Percentiles rank a stretch among this genome's conserved stretches.
Evolutionary conservation across 2,329 filamentous ascomycete species (phyloP).

Genomic region (Pseudocercospora musae): DNA sequence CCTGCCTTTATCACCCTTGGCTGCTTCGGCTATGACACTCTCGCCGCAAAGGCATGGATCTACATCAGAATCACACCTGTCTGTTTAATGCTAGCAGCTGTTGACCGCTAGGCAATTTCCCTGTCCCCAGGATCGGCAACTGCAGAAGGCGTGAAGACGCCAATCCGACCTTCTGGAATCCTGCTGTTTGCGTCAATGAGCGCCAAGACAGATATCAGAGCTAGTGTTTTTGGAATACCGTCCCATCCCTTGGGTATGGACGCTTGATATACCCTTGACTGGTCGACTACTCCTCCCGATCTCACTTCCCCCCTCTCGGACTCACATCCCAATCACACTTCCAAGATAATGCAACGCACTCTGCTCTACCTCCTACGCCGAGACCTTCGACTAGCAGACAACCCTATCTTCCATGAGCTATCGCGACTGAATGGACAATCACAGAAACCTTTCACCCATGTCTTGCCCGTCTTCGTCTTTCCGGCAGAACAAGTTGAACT

Average conservation of each 20-base stretch:
- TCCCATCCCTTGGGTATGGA: not conserved
- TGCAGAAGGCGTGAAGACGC: constrained; percentile 1
- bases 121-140: constrained; percentile 3
- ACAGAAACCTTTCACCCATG: constrained; percentile 54
- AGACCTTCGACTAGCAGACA: constrained; percentile 71
- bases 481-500: constrained; percentile 69
- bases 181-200: not conserved
- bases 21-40: constrained; percentile 12
- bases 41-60: no score
- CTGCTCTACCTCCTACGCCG: constrained; percentile 70
- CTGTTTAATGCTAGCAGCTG: no score
- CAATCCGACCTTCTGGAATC: not conserved
- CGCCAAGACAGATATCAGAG: not conserved
- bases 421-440: constrained; percentile 48
- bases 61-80: constrained; percentile 2
- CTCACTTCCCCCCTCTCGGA: not conserved
- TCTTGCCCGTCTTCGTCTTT: constrained; percentile 70
- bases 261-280: not conserved
- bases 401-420: constrained; percentile 65
- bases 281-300: not conserved
- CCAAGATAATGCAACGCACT: constrained; percentile 39
- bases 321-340: not conserved
- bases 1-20: constrained; percentile 12
- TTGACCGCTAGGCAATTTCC: not conserved
- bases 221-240: not conserved